phyloP scores from a whole-genome alignment of 345 rosid species.

The Bruguiera parviflora region DNA sequence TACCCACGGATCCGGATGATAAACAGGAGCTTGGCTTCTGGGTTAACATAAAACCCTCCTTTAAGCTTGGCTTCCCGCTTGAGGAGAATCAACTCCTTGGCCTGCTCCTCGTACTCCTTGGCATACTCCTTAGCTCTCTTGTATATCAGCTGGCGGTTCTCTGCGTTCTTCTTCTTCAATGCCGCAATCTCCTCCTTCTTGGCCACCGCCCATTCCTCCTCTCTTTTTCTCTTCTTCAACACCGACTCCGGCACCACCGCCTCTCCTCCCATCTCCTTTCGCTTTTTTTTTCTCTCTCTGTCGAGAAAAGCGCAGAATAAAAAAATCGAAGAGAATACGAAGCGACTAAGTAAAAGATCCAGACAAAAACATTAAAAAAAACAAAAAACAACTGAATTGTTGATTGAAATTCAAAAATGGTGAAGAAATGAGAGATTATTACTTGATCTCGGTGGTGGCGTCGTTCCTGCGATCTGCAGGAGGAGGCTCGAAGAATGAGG shows the following conservation, averaged over 20 bases:
- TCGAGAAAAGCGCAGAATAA: too few species aligned
- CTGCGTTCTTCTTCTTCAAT: constrained; percentile 51
- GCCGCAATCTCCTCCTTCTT: constrained; percentile 47
- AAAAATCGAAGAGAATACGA: background rate
- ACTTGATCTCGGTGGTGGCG: background rate
- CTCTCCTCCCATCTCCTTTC: constrained; percentile 39
- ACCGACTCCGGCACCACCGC: constrained; percentile 71
- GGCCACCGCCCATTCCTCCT: constrained; percentile 58
- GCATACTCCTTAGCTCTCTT: constrained; percentile 57
- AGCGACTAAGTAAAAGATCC: background rate
- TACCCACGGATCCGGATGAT: constrained; percentile 80
- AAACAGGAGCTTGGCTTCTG: constrained; percentile 74
- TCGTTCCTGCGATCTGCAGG: background rate
- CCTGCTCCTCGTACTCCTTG: constrained; percentile 56
- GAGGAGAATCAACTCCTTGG: constrained; percentile 50
- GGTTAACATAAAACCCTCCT: constrained; percentile 78
- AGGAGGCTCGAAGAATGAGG: background rate
- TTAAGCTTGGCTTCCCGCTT: constrained; percentile 76
- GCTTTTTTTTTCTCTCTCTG: background rate
- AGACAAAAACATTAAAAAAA: too few species aligned
- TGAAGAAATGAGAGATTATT: background rate
- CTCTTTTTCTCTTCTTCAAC: constrained; percentile 75
- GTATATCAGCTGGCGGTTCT: constrained; percentile 57
- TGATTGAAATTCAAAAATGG: background rate
- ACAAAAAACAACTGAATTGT: background rate